Evolutionary conservation across 345 rosid genomes (phyloP).

Genomic region (Eucalyptus virginea): DNA sequence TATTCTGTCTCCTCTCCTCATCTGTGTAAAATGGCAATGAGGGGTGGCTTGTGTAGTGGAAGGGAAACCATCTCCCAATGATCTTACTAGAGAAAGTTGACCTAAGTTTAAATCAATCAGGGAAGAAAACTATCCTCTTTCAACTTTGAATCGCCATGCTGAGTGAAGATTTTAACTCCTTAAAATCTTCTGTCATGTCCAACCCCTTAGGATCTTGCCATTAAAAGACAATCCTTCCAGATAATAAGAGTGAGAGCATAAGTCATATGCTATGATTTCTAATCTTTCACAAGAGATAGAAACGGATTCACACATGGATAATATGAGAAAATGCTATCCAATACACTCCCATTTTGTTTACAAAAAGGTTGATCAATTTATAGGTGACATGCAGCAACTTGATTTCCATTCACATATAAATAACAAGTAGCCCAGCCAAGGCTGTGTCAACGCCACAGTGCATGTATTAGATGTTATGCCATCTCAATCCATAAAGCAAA

Average conservation of each 20-base stretch:
- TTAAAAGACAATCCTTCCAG: neutral
- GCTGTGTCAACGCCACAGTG: accelerated
- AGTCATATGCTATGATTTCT: neutral
- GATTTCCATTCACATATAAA: neutral
- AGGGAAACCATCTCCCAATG: neutral
- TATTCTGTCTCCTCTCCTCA: neutral
- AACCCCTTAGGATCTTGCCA: neutral
- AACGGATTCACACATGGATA: neutral
- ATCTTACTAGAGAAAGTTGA: neutral
- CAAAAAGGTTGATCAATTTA: neutral
- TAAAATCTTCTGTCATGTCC: slow-evolving; percentile 2
- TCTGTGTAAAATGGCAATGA: neutral
- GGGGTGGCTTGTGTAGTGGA: neutral
- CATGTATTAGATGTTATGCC: neutral
- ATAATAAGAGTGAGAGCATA: neutral
- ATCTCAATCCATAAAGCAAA: neutral
- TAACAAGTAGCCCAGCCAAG: accelerated
- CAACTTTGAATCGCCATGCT: slow-evolving; percentile 9
- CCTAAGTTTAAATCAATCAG: neutral
- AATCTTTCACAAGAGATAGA: neutral
- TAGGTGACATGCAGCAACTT: neutral
- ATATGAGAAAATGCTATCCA: accelerated
- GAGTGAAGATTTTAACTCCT: slow-evolving; percentile 16
- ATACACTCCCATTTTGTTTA: neutral
- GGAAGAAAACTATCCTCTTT: slow-evolving; percentile 9